Conservation (phyloP, 495 filamentous ascomycete genomes). For the Trypethelium eluteriae region DNA sequence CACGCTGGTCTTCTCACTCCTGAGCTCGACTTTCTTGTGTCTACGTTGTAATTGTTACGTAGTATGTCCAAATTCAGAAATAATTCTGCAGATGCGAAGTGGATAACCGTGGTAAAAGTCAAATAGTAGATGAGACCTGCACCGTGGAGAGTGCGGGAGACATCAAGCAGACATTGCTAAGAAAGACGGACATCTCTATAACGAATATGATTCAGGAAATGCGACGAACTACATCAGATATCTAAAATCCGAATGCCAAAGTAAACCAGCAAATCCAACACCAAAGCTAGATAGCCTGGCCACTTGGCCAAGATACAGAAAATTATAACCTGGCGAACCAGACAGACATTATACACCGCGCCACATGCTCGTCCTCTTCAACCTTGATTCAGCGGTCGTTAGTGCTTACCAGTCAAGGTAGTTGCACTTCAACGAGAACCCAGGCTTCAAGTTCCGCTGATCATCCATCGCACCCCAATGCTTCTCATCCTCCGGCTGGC, state of each 20-base stretch:
- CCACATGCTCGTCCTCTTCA: background rate
- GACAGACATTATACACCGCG: background rate
- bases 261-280: background rate
- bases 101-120: too few species aligned
- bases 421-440: slow-evolving; percentile 52
- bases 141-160: too few species aligned
- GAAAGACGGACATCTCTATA: background rate
- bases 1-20: too few species aligned
- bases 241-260: background rate
- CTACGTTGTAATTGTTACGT: too few species aligned
- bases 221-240: background rate
- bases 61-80: too few species aligned
- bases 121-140: too few species aligned
- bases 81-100: too few species aligned
- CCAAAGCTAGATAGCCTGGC: background rate
- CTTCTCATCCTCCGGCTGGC: slow-evolving; percentile 58
- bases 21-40: too few species aligned
- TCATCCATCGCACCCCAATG: slow-evolving; percentile 69
- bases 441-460: slow-evolving; percentile 50
- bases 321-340: background rate
- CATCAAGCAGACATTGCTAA: too few species aligned
- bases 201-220: background rate
- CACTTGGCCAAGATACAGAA: background rate
- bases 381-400: background rate
- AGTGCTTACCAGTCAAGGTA: slow-evolving; percentile 3